A percentile compares a stretch with the other conserved stretches of the same genome.
Evolutionary conservation across 306 rosid species (phyloP).

Genomic region (Mucuna pruriens): DNA sequence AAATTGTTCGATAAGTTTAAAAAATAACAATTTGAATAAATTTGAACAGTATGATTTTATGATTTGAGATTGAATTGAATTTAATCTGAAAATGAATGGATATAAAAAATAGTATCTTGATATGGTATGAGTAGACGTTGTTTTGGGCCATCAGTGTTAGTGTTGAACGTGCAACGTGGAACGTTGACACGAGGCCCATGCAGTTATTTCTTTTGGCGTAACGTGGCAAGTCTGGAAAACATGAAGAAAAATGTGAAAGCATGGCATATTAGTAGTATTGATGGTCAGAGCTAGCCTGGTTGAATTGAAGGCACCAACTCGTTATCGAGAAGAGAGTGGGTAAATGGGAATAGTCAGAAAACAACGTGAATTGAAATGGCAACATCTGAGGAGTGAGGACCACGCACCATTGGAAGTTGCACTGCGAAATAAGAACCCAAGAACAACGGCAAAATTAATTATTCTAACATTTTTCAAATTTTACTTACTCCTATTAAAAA

Average conservation of each 20-base stretch:
- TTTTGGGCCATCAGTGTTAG: too few species aligned
- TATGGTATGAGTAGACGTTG: too few species aligned
- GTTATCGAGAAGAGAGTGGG: slow-evolving; percentile 30
- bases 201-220: background rate
- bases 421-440: background rate
- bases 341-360: slow-evolving; percentile 38
- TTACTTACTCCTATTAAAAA: too few species aligned
- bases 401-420: slow-evolving; percentile 42
- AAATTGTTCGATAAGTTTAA: too few species aligned
- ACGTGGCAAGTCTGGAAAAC: background rate
- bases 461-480: too few species aligned
- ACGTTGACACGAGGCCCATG: background rate
- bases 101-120: too few species aligned
- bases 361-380: slow-evolving; percentile 30
- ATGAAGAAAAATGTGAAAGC: background rate
- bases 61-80: too few species aligned
- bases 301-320: background rate
- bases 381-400: slow-evolving; percentile 51
- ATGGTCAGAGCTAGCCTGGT: background rate
- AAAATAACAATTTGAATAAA: too few species aligned
- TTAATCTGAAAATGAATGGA: too few species aligned
- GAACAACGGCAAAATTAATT: background rate
- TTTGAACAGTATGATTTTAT: too few species aligned
- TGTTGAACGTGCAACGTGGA: too few species aligned
- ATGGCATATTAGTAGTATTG: background rate